A percentile compares a stretch with the other conserved stretches of the same genome.
These are phyloP conservation scores for Talaromyces thailandensis DNA, from an alignment of 495 filamentous ascomycete species.

Conservation along the genomic window DNA sequence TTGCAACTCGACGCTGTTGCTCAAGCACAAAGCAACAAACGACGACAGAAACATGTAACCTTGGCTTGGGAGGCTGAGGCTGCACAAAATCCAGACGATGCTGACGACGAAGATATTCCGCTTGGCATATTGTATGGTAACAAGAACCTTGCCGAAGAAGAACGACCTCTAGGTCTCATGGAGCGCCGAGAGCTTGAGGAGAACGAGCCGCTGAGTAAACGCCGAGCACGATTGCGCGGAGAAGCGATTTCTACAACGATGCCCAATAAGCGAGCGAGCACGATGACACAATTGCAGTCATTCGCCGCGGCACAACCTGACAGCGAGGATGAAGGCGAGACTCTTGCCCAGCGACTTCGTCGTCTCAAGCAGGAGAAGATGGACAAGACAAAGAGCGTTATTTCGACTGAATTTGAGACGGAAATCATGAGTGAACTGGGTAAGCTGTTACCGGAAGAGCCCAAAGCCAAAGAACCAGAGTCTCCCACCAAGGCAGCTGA, in stretches of 20 bases:
- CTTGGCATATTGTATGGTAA: constrained; percentile 69
- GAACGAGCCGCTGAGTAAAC: constrained; percentile 75
- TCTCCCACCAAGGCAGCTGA: background rate
- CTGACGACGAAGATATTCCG: constrained; percentile 69
- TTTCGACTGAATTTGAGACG: constrained; percentile 68
- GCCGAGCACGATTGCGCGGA: constrained; percentile 69
- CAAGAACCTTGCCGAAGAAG: constrained; percentile 44
- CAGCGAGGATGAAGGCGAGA: constrained; percentile 64
- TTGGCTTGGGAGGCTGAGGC: constrained; percentile 82
- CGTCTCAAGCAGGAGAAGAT: constrained; percentile 52
- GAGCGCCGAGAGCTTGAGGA: constrained; percentile 81
- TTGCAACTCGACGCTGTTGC: constrained; percentile 87
- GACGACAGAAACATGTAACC: constrained; percentile 64
- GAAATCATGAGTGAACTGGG: constrained; percentile 70
- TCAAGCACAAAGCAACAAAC: constrained; percentile 68
- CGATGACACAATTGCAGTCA: constrained; percentile 17
- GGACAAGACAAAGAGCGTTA: constrained; percentile 42
- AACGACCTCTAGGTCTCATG: constrained; percentile 75
- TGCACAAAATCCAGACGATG: constrained; percentile 24
- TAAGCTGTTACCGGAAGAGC: constrained; percentile 21
- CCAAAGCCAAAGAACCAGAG: constrained; percentile 18
- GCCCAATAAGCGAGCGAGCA: constrained; percentile 26
- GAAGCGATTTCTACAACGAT: constrained; percentile 22
- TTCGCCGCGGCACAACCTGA: constrained; percentile 15
- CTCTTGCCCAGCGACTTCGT: constrained; percentile 62